Percentiles rank a stretch among this genome's conserved stretches.
These are phyloP conservation scores for Talaromyces borbonicus DNA, from an alignment of 495 filamentous ascomycete genomes.

Conservation along the genomic window DNA sequence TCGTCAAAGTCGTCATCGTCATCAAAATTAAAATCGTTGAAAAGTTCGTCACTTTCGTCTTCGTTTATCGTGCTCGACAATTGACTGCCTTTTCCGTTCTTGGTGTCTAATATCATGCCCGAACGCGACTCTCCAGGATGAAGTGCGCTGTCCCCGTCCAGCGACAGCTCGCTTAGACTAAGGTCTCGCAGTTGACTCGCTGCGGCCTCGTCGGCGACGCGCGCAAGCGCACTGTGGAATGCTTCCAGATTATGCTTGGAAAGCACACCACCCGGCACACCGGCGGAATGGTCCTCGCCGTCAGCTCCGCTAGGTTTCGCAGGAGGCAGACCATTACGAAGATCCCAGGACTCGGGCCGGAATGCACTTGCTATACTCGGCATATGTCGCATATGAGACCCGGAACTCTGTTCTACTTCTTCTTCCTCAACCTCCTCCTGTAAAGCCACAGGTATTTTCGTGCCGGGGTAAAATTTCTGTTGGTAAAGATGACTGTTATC, in stretches of 20 bases:
- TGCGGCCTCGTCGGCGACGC: conserved; percentile 63
- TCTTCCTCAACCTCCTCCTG: conserved; percentile 9
- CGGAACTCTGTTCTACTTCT: conserved; percentile 15
- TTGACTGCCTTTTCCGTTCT: conserved; percentile 35
- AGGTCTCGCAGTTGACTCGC: conserved; percentile 55
- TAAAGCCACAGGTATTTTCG: conserved; percentile 8
- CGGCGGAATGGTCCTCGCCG: conserved; percentile 20
- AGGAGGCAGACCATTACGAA: conserved; percentile 14
- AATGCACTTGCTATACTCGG: conserved; percentile 35
- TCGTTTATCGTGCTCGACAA: no score
- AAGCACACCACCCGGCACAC: conserved; percentile 31
- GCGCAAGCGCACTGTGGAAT: conserved; percentile 73
- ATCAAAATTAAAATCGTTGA: conserved; percentile 45
- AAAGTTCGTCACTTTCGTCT: conserved; percentile 43
- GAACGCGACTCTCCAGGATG: conserved; percentile 39
- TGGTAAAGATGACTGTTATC: conserved; percentile 44
- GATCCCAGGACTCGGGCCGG: conserved; percentile 9
- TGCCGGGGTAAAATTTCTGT: conserved; percentile 18
- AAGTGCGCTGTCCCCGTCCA: conserved; percentile 25
- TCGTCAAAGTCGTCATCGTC: conserved; percentile 63
- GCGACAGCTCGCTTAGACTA: conserved; percentile 33
- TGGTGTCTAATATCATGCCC: conserved; percentile 36
- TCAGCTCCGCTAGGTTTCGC: conserved; percentile 22
- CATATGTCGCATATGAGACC: conserved; percentile 30
- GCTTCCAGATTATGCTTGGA: conserved; percentile 54